phyloP scores from a whole-genome alignment of 495 filamentous ascomycete genomes.

The Talaromyces proteolyticus region DNA sequence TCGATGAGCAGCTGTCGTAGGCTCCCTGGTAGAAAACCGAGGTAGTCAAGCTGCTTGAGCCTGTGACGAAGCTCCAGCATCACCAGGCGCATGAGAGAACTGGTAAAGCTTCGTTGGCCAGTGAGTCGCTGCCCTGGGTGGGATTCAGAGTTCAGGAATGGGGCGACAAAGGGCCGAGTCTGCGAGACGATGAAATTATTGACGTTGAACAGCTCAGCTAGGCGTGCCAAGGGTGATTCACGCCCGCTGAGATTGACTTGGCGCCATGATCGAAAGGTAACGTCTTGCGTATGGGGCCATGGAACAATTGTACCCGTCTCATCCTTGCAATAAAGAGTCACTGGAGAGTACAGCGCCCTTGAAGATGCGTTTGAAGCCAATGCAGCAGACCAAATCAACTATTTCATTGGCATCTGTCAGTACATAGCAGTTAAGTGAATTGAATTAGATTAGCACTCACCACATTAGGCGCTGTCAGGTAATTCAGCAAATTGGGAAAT shows the following conservation, averaged over 20 bases:
- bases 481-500: slow-evolving; percentile 82
- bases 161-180: slow-evolving; percentile 91
- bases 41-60: slow-evolving; percentile 71
- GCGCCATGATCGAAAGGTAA: slow-evolving; percentile 63
- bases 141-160: slow-evolving; percentile 77
- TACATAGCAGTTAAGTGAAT: not conserved
- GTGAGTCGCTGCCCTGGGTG: slow-evolving; percentile 61
- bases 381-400: slow-evolving; percentile 91
- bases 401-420: slow-evolving; percentile 8
- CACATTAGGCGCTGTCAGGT: slow-evolving; percentile 91
- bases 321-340: slow-evolving; percentile 78
- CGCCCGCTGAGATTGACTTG: slow-evolving; percentile 64
- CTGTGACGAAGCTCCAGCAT: slow-evolving; percentile 77
- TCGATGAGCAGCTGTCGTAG: slow-evolving; percentile 80
- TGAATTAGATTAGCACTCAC: slow-evolving; percentile 41
- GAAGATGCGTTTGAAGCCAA: slow-evolving; percentile 84
- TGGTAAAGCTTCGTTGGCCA: slow-evolving; percentile 49
- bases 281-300: slow-evolving; percentile 65
- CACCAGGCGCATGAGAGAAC: slow-evolving; percentile 62
- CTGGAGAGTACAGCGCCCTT: slow-evolving; percentile 57
- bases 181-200: slow-evolving; percentile 98
- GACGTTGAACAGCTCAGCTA: slow-evolving; percentile 92
- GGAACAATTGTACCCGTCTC: slow-evolving; percentile 70
- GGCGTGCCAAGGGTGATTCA: slow-evolving; percentile 74
- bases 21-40: slow-evolving; percentile 61